phyloP scores from a whole-genome alignment of 768 basidiomycete genomes.

The Lactarius deliciosus region DNA sequence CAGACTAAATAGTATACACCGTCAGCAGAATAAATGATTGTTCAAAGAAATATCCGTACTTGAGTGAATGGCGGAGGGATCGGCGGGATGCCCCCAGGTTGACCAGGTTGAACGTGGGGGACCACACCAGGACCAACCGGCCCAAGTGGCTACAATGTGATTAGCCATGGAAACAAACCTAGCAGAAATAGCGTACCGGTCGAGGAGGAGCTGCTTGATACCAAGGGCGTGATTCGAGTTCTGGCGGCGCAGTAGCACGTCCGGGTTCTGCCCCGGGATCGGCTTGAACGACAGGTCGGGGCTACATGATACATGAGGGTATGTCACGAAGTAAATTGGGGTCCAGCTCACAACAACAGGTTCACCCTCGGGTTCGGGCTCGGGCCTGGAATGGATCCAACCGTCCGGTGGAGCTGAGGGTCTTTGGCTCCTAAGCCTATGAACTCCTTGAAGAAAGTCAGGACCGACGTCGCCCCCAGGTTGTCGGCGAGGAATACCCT shows the following conservation, averaged over 20 bases:
- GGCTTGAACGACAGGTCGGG: background rate
- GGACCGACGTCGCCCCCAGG: conserved; percentile 3
- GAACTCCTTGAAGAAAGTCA: conserved; percentile 2
- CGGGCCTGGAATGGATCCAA: conserved; percentile 6
- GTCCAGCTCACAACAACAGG: conserved; percentile 5
- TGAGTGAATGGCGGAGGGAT: conserved; percentile 25
- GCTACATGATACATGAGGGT: conserved; percentile 12
- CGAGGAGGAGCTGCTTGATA: conserved; percentile 3
- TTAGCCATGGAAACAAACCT: background rate
- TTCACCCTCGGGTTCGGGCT: background rate
- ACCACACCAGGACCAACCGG: background rate
- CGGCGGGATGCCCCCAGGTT: conserved; percentile 1
- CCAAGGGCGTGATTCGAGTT: background rate
- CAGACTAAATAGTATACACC: conserved; percentile 44
- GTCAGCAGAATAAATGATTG: background rate
- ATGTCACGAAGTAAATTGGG: no score
- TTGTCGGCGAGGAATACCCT: background rate
- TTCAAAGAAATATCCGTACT: conserved; percentile 28
- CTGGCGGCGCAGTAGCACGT: conserved; percentile 11
- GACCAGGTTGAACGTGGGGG: background rate
- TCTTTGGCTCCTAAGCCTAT: background rate
- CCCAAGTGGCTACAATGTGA: conserved; percentile 5
- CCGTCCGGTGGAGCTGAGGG: background rate
- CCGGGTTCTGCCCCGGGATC: background rate
- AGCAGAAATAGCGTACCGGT: background rate